These are phyloP conservation scores for Tylopilus cervinicoccineus DNA, from an alignment of 768 basidiomycete species.

Conservation along the genomic window DNA sequence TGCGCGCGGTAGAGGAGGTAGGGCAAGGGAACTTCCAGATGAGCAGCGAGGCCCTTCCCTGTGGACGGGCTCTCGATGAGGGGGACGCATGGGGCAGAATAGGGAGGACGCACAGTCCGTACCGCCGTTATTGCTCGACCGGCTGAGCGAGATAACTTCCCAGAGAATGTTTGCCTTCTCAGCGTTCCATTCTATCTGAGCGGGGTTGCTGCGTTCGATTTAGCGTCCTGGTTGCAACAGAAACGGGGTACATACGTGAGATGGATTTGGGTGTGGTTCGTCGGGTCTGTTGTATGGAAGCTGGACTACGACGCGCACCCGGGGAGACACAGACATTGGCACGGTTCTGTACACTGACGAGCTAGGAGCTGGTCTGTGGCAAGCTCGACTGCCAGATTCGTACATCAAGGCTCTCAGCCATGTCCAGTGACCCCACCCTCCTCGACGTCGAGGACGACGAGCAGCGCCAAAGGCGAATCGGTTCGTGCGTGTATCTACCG, in stretches of 20 bases:
- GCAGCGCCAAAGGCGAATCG: slow-evolving; percentile 38
- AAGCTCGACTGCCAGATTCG: slow-evolving; percentile 10
- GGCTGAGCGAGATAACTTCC: slow-evolving; percentile 81
- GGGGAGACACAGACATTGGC: slow-evolving; percentile 27
- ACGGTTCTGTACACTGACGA: neutral
- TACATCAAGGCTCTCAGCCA: neutral
- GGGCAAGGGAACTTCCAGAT: slow-evolving; percentile 76
- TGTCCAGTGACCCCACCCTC: slow-evolving; percentile 13
- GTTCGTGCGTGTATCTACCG: slow-evolving; percentile 23
- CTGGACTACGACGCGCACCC: slow-evolving; percentile 71
- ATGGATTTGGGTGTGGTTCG: slow-evolving; percentile 60
- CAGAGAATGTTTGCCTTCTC: slow-evolving; percentile 84
- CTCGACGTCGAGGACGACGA: slow-evolving; percentile 51
- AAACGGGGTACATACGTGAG: slow-evolving; percentile 47
- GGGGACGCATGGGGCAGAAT: neutral
- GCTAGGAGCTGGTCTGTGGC: neutral
- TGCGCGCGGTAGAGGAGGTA: slow-evolving; percentile 84
- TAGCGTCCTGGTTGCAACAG: neutral
- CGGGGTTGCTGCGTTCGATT: slow-evolving; percentile 10
- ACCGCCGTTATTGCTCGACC: slow-evolving; percentile 65
- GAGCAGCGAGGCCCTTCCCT: slow-evolving; percentile 84
- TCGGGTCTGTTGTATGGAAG: slow-evolving; percentile 78
- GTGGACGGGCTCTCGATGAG: slow-evolving; percentile 3
- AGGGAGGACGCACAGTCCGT: slow-evolving; percentile 64
- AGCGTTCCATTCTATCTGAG: slow-evolving; percentile 77